Evolutionary conservation across 805 yeast genomes (phyloP), one percentile per base, ranked within the genome.

Genomic region (Candida insectorum): DNA sequence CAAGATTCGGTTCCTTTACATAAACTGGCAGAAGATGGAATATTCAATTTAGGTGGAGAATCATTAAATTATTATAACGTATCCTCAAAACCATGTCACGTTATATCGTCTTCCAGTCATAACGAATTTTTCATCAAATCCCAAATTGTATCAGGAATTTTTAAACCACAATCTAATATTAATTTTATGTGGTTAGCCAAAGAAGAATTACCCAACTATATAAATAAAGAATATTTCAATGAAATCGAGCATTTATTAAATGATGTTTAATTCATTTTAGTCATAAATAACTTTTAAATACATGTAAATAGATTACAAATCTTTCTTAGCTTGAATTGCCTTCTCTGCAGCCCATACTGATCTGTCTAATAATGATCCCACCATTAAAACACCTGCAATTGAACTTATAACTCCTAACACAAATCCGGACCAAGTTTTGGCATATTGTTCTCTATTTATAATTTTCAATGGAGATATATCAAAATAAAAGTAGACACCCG

Each of bases 381-480:
- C 88, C 17, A 96, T 89, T 39, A 93, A 67, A 8, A 93, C 88
- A 30, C 97, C 97, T 7, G 97, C 97, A 25, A 91, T 73, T 6
- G 94, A 86, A 36, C 96, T 83, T 45, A 93, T 77, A 17, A 85
- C 85, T 22, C 89, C 87, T 39, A 88, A 64, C 16, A 87, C 50
- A 53, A 89, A 88, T 2, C 88, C 85, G 19, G 89, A 81, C 81
- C 93, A 84, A 2, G 93, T 73, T 54, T 80, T 82, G 36, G 76
- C 72, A 49, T 74, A 75, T 43, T 70, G 79, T 58, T 93, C 94
- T 37, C 77, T 71, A 61, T 91, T 87, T 51, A 89, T 85, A 32
- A 93, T 88, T 54, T 88, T 87, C 68, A 93, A 69, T 8, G 97
- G 96, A 36, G 95, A 81, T 57, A 93, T 88, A 51, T 93, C 97